Evolutionary conservation across 2,329 filamentous ascomycete genomes (phyloP), one percentile per base, ranked within the genome.

Genomic region (Lomentospora prolificans): DNA sequence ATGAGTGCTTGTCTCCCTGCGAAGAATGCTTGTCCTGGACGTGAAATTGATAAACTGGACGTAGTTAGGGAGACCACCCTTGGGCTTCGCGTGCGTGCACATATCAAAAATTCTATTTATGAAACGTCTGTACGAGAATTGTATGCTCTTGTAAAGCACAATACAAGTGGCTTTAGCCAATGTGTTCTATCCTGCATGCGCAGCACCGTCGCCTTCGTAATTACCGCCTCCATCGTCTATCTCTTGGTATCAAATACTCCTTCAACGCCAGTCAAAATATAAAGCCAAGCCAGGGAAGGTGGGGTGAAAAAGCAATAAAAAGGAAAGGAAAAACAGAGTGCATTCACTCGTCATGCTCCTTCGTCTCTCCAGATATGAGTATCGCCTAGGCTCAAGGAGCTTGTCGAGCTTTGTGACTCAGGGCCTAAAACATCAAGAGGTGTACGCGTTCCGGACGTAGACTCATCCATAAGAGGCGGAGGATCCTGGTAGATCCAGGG

Each of bases 401-500:
- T 53, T 14, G 28, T 53, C 17, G 53, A 55, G 41, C 53, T 55
- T 14, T 48, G 53, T 10, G 28, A 27, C 17, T 55, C 53, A 39
- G 19, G 60, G 31, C 25, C 51, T 51, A 19, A 52, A 44, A 3
- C 48, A 44, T 17, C 52, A 31, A 19, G 59, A 51, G 12, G 36
- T 36, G 22, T 60, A 50, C 14, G 60, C 59, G 19, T 58, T 55
- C 31, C 50, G 48, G 22, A 53, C 51, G 19, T 44, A 31, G 39
- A 14, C 22, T 55, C 53, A 25, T 36, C 39, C 8, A 46, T 36
- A 14, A 61, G 59, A 0, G 77, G 74, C 3, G 79, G 79, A 2
- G 78, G 76, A 30, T 82, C 79, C 52, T 73, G 66, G 61, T 82
- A 81, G 54, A 90, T 81, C 87, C 87, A 90, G 0, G 85, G 78